Conservation (phyloP, 331 rosid genomes). For the Quercus phellos region DNA sequence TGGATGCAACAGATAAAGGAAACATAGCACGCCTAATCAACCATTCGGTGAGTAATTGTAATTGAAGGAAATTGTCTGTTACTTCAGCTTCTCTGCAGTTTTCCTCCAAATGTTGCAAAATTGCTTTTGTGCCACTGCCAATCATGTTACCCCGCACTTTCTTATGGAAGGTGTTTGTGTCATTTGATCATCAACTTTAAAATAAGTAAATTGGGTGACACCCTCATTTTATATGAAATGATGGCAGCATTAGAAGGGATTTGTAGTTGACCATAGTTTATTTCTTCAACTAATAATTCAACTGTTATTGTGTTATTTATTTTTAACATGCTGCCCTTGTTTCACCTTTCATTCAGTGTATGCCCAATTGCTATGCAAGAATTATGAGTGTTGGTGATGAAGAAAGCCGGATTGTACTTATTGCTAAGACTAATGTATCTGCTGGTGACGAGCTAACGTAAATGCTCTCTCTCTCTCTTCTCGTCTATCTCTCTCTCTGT, state of each 20-base stretch:
- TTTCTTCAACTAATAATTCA: not conserved
- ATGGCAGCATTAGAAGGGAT: not conserved
- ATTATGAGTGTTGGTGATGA: constrained; percentile 98
- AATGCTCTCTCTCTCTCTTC: constrained; percentile 3
- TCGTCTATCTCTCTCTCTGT: not conserved
- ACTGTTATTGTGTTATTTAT: not conserved
- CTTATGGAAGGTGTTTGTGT: not conserved
- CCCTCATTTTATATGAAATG: not conserved
- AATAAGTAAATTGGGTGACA: not conserved
- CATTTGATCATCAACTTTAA: not conserved
- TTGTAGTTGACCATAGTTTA: not conserved
- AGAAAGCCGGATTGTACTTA: constrained; percentile 92
- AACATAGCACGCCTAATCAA: constrained; percentile 94
- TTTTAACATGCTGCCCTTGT: constrained; percentile 15
- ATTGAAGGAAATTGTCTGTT: not conserved
- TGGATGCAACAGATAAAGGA: constrained; percentile 98
- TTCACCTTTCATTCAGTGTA: constrained; percentile 48
- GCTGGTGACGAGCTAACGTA: constrained; percentile 94
- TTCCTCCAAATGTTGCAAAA: not conserved
- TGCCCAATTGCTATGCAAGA: constrained; percentile 99
- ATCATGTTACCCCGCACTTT: not conserved
- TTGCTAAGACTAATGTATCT: constrained; percentile 74
- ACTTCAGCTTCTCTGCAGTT: not conserved
- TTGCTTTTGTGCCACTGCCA: not conserved
- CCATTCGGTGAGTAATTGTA: constrained; percentile 74